phyloP scores from a whole-genome alignment of 2,329 filamentous ascomycete species.

The Parastagonospora avenae region DNA sequence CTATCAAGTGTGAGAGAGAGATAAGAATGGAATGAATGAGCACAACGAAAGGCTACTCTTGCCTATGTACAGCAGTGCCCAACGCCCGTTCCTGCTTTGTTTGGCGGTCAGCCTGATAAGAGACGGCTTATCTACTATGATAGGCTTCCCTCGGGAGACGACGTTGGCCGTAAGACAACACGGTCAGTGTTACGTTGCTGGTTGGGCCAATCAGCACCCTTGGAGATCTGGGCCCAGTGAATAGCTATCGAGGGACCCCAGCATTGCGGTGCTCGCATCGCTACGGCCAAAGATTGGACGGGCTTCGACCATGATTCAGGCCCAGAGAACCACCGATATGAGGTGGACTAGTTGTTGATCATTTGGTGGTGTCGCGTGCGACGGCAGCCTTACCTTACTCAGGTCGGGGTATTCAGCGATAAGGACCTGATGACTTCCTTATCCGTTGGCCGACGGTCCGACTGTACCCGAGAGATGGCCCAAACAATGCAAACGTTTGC shows the following conservation, averaged over 20 bases:
- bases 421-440: too few species aligned
- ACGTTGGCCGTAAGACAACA: slow-evolving; percentile 5
- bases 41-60: neutral
- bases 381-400: slow-evolving; percentile 5
- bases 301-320: slow-evolving; percentile 7
- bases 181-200: neutral
- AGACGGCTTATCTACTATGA: slow-evolving; percentile 28
- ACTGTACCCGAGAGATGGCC: slow-evolving; percentile 14
- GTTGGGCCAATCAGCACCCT: slow-evolving; percentile 9
- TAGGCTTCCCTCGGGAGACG: slow-evolving; percentile 33
- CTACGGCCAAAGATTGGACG: neutral
- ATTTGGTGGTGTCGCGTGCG: slow-evolving; percentile 21
- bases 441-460: slow-evolving; percentile 5
- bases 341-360: slow-evolving; percentile 12
- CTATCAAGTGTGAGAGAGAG: neutral
- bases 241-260: slow-evolving; percentile 9
- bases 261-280: neutral
- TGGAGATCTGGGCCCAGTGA: slow-evolving; percentile 4
- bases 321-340: slow-evolving; percentile 14
- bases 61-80: slow-evolving; percentile 1
- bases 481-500: neutral
- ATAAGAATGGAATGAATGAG: neutral
- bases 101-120: slow-evolving; percentile 30
- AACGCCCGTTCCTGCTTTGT: slow-evolving; percentile 17
- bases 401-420: slow-evolving; percentile 16